phyloP scores from a whole-genome alignment of 371 early-diverging fungal genomes.

The Syncephalastrum monosporum region DNA sequence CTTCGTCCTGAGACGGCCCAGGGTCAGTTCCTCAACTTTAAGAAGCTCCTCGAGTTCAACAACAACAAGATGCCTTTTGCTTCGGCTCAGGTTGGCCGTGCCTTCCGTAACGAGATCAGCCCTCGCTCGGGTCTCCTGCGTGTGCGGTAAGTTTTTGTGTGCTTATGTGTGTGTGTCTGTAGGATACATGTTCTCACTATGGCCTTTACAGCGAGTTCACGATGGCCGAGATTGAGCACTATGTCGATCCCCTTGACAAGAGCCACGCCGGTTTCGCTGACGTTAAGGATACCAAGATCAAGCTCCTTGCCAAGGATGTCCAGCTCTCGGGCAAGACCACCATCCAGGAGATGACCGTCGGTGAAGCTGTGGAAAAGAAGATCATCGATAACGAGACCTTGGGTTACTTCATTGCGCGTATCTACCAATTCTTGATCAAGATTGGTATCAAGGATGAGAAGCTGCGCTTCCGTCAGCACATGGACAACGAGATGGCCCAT shows the following conservation, averaged over 20 bases:
- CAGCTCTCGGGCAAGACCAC: conserved; percentile 81
- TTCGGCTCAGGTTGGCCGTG: conserved; percentile 97
- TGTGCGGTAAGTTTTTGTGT: conserved; percentile 69
- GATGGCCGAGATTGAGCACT: conserved; percentile 99
- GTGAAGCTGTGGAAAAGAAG: conserved; percentile 91
- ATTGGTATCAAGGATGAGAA: conserved; percentile 92
- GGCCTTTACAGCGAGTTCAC: conserved; percentile 87
- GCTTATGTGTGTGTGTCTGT: neutral
- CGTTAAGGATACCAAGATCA: conserved; percentile 76
- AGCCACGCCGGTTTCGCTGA: conserved; percentile 90
- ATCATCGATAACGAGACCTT: conserved; percentile 97
- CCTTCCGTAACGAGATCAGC: conserved; percentile 99
- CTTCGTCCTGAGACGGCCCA: conserved; percentile 99
- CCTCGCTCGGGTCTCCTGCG: conserved; percentile 98
- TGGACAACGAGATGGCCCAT: conserved; percentile 99
- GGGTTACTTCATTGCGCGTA: conserved; percentile 98
- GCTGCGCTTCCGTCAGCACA: conserved; percentile 99
- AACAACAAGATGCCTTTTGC: conserved; percentile 99
- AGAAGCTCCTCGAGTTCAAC: conserved; percentile 96
- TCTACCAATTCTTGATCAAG: conserved; percentile 89
- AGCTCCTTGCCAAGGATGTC: conserved; percentile 74
- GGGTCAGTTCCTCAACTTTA: conserved; percentile 99
- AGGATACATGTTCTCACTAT: too few species aligned
- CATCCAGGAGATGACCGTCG: conserved; percentile 75
- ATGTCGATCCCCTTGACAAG: conserved; percentile 95